These are phyloP conservation scores for Teunomyces stri DNA, from an alignment of 805 yeast species.

Conservation along the genomic window DNA sequence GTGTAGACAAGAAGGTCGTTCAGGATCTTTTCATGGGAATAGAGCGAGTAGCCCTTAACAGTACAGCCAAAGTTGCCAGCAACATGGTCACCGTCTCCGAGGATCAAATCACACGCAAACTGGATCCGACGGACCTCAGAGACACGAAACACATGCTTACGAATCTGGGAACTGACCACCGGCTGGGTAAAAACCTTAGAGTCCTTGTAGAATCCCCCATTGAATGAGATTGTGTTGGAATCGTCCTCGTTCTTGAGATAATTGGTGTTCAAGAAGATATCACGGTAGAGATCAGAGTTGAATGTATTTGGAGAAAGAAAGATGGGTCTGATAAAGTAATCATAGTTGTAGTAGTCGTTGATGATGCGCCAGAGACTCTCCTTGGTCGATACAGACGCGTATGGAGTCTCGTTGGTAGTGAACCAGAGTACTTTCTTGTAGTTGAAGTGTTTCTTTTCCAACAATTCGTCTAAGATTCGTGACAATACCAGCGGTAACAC, in stretches of 20 bases:
- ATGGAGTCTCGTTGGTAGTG: conserved; percentile 75
- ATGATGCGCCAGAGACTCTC: conserved; percentile 54
- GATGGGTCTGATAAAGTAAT: conserved; percentile 60
- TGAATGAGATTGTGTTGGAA: conserved; percentile 19
- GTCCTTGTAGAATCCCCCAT: conserved; percentile 10
- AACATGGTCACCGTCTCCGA: conserved; percentile 40
- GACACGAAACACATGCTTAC: conserved; percentile 48
- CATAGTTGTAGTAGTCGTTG: conserved; percentile 55
- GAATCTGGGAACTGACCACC: conserved; percentile 32
- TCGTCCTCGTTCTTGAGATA: conserved; percentile 23
- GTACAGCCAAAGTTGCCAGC: conserved; percentile 51
- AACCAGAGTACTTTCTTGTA: conserved; percentile 61
- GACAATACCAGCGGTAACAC: conserved; percentile 43
- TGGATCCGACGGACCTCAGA: conserved; percentile 63
- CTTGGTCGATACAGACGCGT: conserved; percentile 40
- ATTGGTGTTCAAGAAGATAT: conserved; percentile 52
- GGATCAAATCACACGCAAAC: conserved; percentile 58
- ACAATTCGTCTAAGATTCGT: conserved; percentile 55
- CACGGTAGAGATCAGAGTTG: conserved; percentile 47
- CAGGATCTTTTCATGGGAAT: conserved; percentile 50
- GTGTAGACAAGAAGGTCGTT: conserved; percentile 54
- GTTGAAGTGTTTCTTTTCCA: conserved; percentile 46
- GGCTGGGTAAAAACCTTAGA: conserved; percentile 17
- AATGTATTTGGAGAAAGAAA: conserved; percentile 42
- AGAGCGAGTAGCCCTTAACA: conserved; percentile 68